phyloP scores from a whole-genome alignment of 768 basidiomycete genomes.

The Mrakia gelida region DNA sequence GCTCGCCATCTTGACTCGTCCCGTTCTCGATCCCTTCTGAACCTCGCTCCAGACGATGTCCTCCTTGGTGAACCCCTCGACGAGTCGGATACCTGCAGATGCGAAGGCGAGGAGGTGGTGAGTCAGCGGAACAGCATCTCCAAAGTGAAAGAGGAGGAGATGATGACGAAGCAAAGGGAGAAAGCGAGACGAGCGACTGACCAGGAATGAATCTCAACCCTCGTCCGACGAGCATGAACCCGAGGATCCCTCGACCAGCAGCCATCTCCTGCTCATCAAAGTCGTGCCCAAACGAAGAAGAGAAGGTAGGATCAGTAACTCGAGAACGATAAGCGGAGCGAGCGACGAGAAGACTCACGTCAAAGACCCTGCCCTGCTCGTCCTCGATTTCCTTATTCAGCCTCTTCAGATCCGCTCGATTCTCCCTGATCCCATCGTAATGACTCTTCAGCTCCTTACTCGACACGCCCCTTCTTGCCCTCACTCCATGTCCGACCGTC shows the following conservation, averaged over 20 bases:
- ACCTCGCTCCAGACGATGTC: constrained; percentile 16
- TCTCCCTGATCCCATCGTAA: background rate
- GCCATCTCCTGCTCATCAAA: background rate
- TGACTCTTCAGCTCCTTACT: background rate
- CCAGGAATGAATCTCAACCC: background rate
- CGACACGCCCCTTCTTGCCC: background rate
- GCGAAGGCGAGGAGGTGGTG: too few relatives aligned
- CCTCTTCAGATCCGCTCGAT: constrained; percentile 6
- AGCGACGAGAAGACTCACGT: background rate
- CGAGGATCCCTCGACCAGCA: background rate
- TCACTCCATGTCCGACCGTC: background rate
- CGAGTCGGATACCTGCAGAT: background rate
- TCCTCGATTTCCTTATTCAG: background rate
- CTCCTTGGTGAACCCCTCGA: constrained; percentile 13
- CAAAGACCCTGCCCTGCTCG: background rate
- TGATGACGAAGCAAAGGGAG: too few relatives aligned
- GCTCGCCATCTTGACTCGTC: background rate
- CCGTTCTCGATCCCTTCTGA: background rate
- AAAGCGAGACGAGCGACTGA: too few relatives aligned
- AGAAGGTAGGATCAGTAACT: background rate
- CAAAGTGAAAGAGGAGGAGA: too few relatives aligned
- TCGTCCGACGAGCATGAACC: background rate
- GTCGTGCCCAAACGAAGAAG: background rate
- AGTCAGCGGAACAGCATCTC: too few relatives aligned
- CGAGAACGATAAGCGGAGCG: background rate